phyloP scores from a whole-genome alignment of 2,329 filamentous ascomycete species.

The Ophiostoma piceae region DNA sequence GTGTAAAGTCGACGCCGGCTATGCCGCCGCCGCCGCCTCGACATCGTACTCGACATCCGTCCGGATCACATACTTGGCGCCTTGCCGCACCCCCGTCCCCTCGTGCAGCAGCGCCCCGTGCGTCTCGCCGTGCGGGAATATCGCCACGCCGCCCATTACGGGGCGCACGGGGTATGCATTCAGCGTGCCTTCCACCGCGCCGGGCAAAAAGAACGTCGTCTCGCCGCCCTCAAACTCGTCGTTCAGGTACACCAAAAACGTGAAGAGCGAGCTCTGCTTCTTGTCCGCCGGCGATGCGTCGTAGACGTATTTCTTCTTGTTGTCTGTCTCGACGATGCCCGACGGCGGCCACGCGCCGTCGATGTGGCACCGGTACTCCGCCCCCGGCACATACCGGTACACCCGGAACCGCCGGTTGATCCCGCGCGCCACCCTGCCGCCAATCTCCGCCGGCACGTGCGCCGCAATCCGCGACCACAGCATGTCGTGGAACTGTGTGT shows the following conservation, averaged over 20 bases:
- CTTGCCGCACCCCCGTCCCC: constrained; percentile 63
- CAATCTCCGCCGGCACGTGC: constrained; percentile 52
- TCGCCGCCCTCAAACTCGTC: constrained; percentile 68
- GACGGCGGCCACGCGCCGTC: constrained; percentile 70
- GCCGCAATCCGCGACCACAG: constrained; percentile 58
- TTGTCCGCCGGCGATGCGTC: constrained; percentile 55
- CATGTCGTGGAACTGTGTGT: constrained; percentile 56
- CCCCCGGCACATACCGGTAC: constrained; percentile 66
- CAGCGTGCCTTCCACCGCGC: constrained; percentile 56
- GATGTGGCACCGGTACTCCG: constrained; percentile 66
- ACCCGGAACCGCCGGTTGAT: constrained; percentile 66
- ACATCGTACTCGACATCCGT: constrained; percentile 69
- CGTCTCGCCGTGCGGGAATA: constrained; percentile 66
- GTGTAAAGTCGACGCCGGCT: neutral
- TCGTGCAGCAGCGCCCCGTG: constrained; percentile 62
- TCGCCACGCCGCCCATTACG: constrained; percentile 61
- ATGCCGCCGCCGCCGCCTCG: constrained; percentile 30
- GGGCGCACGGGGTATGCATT: constrained; percentile 66
- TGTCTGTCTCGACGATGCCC: constrained; percentile 43
- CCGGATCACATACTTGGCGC: constrained; percentile 63
- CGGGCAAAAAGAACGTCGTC: constrained; percentile 66
- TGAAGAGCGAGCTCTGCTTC: constrained; percentile 63
- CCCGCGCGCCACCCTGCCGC: constrained; percentile 54
- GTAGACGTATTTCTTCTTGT: constrained; percentile 51
- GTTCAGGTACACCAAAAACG: constrained; percentile 64